Evolutionary conservation across 2,329 filamentous ascomycete species (phyloP).

Genomic region (Penicillium paneum): DNA sequence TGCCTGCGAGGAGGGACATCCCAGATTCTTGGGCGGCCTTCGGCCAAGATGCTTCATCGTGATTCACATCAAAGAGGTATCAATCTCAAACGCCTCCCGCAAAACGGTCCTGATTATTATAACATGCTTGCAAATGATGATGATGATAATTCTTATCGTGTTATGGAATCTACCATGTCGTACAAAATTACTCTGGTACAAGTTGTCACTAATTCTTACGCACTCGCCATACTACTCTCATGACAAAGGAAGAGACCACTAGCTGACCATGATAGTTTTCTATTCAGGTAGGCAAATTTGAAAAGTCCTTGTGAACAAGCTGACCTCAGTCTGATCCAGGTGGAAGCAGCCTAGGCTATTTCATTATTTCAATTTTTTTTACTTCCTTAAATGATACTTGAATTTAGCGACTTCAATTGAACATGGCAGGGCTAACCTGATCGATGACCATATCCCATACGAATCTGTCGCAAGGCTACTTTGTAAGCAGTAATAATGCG

Average conservation of each 20-base stretch:
- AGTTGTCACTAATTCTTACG: neutral
- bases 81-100: neutral
- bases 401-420: neutral
- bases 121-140: neutral
- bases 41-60: neutral
- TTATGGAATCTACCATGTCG: neutral
- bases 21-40: neutral
- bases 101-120: neutral
- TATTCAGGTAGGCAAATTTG: neutral
- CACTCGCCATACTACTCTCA: neutral
- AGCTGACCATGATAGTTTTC: neutral
- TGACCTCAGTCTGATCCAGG: neutral
- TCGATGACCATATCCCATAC: too few species aligned
- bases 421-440: neutral
- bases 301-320: neutral
- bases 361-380: neutral
- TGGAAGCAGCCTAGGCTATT: neutral
- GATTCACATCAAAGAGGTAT: neutral
- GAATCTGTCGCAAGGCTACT: neutral
- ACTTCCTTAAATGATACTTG: neutral
- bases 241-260: neutral
- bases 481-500: neutral
- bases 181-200: neutral
- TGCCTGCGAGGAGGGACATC: too few species aligned
- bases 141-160: too few species aligned